Conservation (phyloP, 306 rosid genomes). For the Vigna hirtella region DNA sequence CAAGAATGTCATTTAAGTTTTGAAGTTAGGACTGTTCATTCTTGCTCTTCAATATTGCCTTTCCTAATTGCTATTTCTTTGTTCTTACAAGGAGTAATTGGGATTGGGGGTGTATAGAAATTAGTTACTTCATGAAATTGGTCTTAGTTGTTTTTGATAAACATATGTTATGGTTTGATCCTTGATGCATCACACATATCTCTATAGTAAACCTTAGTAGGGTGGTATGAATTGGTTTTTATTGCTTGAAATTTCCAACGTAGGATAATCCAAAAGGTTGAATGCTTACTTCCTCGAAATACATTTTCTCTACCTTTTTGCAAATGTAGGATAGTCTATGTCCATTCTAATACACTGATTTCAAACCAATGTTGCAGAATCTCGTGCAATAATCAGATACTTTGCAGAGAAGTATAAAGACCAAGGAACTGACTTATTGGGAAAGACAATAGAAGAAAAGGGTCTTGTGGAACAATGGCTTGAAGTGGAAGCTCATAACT, state of each 20-base stretch:
- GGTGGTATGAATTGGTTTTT: background rate
- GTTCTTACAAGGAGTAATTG: too few species aligned
- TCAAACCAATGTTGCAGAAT: background rate
- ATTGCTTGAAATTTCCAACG: background rate
- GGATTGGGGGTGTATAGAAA: too few species aligned
- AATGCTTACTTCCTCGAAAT: too few species aligned
- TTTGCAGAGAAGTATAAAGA: slow-evolving; percentile 14
- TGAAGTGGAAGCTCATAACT: slow-evolving; percentile 51
- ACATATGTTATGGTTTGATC: background rate
- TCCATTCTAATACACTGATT: slow-evolving; percentile 4
- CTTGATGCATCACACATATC: background rate
- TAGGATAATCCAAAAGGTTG: too few species aligned
- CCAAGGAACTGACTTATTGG: slow-evolving; percentile 47
- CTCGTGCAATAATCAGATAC: slow-evolving; percentile 26
- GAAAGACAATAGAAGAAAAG: slow-evolving; percentile 48
- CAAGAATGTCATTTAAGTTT: background rate
- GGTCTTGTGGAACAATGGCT: slow-evolving; percentile 56
- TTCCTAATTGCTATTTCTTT: background rate
- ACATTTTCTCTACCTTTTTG: too few species aligned
- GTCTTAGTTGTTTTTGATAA: background rate
- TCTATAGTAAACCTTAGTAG: background rate
- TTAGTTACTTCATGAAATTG: background rate
- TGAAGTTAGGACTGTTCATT: slow-evolving; percentile 1
- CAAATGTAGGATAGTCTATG: background rate
- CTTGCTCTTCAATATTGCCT: background rate